Evolutionary conservation across 2,329 filamentous ascomycete genomes (phyloP).

Genomic region (Arthrobotrys sphaeroides): DNA sequence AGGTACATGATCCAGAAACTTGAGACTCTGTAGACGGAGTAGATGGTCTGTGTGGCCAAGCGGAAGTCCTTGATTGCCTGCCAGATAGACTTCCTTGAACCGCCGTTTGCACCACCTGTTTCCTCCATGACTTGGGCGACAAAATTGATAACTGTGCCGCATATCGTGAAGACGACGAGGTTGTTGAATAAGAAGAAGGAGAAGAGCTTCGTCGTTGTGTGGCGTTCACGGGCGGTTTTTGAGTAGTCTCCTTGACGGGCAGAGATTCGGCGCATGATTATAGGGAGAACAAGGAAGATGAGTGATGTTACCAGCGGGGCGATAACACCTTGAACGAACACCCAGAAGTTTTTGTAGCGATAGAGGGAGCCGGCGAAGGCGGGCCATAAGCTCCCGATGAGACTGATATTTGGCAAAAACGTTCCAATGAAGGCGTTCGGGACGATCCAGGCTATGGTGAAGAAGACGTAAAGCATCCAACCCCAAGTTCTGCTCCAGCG

Average conservation of each 20-base stretch:
- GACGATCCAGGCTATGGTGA: constrained; percentile 87
- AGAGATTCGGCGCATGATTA: constrained; percentile 87
- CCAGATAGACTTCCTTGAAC: constrained; percentile 65
- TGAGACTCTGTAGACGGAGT: constrained; percentile 81
- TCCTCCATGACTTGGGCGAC: constrained; percentile 72
- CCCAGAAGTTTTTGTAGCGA: constrained; percentile 75
- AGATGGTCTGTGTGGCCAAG: constrained; percentile 72
- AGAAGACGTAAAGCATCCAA: constrained; percentile 80
- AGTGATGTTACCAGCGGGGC: constrained; percentile 87
- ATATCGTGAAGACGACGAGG: constrained; percentile 89
- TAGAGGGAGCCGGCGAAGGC: constrained; percentile 75
- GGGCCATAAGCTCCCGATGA: constrained; percentile 70
- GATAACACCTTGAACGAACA: constrained; percentile 87
- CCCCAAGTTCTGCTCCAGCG: constrained; percentile 79
- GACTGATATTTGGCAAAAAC: constrained; percentile 82
- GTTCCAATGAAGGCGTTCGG: constrained; percentile 95
- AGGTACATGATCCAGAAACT: constrained; percentile 95
- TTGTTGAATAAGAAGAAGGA: constrained; percentile 99
- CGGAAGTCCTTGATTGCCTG: constrained; percentile 72
- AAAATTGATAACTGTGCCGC: constrained; percentile 82
- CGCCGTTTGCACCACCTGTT: constrained; percentile 64
- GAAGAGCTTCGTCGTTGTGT: constrained; percentile 90
- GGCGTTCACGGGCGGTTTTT: constrained; percentile 89
- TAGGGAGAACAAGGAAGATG: constrained; percentile 85
- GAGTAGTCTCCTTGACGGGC: constrained; percentile 73